Base-by-base conservation (phyloP, 2,329 filamentous ascomycete genomes). In the Colletotrichum neosansevieriae region DNA sequence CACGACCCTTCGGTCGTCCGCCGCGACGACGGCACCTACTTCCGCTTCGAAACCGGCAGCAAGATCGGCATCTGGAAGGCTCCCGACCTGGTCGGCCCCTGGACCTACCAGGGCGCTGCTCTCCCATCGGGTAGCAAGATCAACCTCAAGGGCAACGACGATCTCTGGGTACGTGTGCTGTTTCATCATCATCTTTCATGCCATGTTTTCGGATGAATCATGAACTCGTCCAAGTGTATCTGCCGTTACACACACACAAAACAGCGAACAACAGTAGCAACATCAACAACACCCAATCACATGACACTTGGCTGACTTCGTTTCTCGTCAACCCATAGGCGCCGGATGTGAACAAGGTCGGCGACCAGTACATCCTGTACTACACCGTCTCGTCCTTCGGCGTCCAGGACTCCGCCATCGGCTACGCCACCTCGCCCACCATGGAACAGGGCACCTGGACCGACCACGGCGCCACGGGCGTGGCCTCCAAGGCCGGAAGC, bases 321-420 rank as follows among this genome's bases (percentile, higher is more conserved):
- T 5, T 15, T 12, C 58, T 5, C 6, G 5, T 19, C 29, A 9
- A 45, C 3, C 4, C 21, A 21, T 21, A 89, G 88, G 90, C 90
- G 2, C 91, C 91, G 0, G 89, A 92, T 71, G 85, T 90, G 13
- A 76, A 80, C 17, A 78, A 85, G 15, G 81, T 92, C n/a, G 85
- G 85, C 70, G 80, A 78, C 61, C 80, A 81, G 0, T 92, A 91
- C 79, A 85, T 91, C 72, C 84, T 92, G n/a, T 91, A 90, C 83
- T 91, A 92, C 77, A 82, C 86, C 1, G 88, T 91, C n/a, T 88
- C 85, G 40, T 80, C 84, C 0, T 91, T 90, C 70, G 89, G 89
- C 0, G 84, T 82, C 0, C 88, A 91, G 70, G 78, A 83, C 75
- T 89, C 86, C 0, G 87, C 87, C 38, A 91, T 92, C 70, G 90